Conservation (phyloP, 2,329 filamentous ascomycete species). For the Fusarium luffae region DNA sequence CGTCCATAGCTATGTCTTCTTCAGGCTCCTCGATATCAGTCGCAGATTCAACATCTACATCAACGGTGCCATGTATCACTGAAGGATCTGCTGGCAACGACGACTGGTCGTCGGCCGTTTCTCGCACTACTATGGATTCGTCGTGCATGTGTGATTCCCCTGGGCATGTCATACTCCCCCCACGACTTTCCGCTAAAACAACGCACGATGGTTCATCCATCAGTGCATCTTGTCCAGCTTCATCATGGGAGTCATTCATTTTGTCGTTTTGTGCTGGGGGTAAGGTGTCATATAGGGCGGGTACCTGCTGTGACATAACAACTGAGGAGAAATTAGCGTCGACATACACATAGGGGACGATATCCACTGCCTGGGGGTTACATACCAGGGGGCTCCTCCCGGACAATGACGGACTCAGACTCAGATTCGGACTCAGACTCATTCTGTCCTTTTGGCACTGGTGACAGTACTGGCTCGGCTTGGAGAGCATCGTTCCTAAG, state of each 20-base stretch:
- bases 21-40: constrained; percentile 20
- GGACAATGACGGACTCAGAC: constrained; percentile 18
- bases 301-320: constrained; percentile 3
- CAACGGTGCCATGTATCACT: neutral
- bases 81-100: neutral
- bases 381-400: constrained; percentile 21
- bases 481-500: constrained; percentile 46
- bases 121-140: neutral
- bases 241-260: neutral
- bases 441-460: neutral
- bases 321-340: constrained; percentile 31
- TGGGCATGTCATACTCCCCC: neutral
- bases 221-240: constrained; percentile 12
- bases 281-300: neutral
- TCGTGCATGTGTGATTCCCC: neutral
- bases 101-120: neutral
- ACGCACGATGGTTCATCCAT: constrained; percentile 17
- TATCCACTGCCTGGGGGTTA: neutral
- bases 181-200: neutral
- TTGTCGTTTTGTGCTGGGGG: neutral
- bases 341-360: neutral
- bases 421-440: constrained; percentile 12
- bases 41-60: neutral
- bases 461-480: constrained; percentile 19
- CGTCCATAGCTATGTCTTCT: constrained; percentile 42